These are phyloP conservation scores for Boletus rufocinnamomeus DNA, from an alignment of 768 basidiomycete genomes.

Conservation along the genomic window DNA sequence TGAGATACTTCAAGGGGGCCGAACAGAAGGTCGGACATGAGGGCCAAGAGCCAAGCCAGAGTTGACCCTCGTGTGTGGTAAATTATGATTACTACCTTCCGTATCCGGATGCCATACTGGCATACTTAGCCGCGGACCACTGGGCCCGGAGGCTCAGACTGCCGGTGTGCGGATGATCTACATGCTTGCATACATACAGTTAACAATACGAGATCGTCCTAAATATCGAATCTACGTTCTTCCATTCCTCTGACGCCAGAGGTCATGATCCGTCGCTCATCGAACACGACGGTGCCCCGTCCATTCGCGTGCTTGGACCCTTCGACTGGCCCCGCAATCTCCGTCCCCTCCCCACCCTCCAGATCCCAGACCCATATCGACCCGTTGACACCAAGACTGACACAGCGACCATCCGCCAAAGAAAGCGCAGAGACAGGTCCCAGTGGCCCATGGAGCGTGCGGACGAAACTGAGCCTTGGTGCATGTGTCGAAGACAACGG, in stretches of 20 bases:
- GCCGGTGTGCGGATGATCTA: background rate
- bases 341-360: constrained; percentile 50
- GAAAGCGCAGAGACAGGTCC: constrained; percentile 68
- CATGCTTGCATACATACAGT: background rate
- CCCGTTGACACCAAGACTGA: constrained; percentile 70
- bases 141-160: too few relatives aligned
- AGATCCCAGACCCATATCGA: constrained; percentile 88
- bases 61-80: background rate
- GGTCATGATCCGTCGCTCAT: constrained; percentile 71
- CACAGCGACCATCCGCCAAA: constrained; percentile 80
- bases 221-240: constrained; percentile 39
- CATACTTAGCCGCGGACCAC: background rate
- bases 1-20: too few relatives aligned
- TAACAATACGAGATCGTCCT: constrained; percentile 3
- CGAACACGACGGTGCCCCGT: constrained; percentile 60
- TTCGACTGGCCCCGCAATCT: constrained; percentile 35
- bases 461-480: constrained; percentile 71
- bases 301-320: constrained; percentile 34
- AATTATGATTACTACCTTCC: constrained; percentile 19
- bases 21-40: background rate
- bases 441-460: constrained; percentile 68
- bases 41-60: constrained; percentile 21
- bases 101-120: constrained; percentile 1
- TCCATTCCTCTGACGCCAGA: constrained; percentile 36
- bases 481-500: constrained; percentile 48